Conservation (phyloP, 192 early-diverging fungal genomes). For the Chytriomyces sp. region DNA sequence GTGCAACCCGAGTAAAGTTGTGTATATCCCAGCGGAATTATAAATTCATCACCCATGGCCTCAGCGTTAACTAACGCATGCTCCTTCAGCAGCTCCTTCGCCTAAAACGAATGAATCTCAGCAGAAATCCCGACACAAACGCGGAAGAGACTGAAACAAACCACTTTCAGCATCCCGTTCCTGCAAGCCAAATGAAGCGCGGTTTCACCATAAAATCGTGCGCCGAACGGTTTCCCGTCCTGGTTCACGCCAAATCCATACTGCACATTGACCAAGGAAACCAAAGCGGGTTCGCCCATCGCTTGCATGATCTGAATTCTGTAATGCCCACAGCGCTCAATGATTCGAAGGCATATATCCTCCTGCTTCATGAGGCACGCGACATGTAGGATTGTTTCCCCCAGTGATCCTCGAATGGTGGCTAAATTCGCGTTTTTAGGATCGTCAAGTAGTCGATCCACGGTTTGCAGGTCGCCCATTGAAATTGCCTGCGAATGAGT, state of each 20-base stretch:
- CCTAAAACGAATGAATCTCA: not conserved
- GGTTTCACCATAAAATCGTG: slow-evolving; percentile 3
- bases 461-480: not conserved
- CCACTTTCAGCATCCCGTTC: slow-evolving; percentile 15
- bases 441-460: not conserved
- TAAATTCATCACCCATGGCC: slow-evolving; percentile 1
- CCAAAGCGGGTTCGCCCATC: not conserved
- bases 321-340: not conserved
- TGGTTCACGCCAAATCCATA: slow-evolving; percentile 8
- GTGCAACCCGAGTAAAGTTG: slow-evolving; percentile 23
- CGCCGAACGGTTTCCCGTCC: not conserved
- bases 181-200: slow-evolving; percentile 25
- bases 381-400: slow-evolving; percentile 28
- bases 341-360: not conserved
- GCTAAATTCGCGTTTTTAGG: not conserved
- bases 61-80: not conserved
- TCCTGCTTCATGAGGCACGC: slow-evolving; percentile 16
- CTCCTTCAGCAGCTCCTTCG: not conserved
- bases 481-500: slow-evolving; percentile 3
- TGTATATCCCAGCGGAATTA: slow-evolving; percentile 2
- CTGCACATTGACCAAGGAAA: not conserved
- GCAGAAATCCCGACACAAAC: not conserved
- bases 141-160: not conserved
- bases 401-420: not conserved
- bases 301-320: not conserved